Percentiles rank a stretch among this genome's conserved stretches.
phyloP scores from a whole-genome alignment of 768 basidiomycete species.

The Termitomyces sp. region DNA sequence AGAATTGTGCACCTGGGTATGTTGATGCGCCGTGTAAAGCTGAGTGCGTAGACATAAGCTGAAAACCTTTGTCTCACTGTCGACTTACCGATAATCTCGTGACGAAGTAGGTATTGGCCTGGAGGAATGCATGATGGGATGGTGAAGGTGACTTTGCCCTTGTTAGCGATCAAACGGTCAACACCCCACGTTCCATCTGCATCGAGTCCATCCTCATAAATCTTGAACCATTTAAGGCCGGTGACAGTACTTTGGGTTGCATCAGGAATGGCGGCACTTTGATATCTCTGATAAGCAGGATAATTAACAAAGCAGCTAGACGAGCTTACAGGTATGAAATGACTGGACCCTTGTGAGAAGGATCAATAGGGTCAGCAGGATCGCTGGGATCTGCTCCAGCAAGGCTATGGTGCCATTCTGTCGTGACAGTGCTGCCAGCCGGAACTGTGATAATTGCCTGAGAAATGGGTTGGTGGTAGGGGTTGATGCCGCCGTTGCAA shows the following conservation, averaged over 20 bases:
- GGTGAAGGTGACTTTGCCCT: constrained; percentile 43
- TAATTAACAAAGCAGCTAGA: background rate
- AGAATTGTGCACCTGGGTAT: constrained; percentile 56
- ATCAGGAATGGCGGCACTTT: constrained; percentile 38
- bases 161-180: constrained; percentile 38
- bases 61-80: too few species aligned
- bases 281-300: background rate
- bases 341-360: constrained; percentile 48
- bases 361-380: constrained; percentile 41
- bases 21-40: constrained; percentile 37
- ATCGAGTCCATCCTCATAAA: constrained; percentile 38
- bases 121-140: constrained; percentile 39
- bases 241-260: constrained; percentile 42
- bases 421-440: constrained; percentile 46
- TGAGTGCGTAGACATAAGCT: too few species aligned
- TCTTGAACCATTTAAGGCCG: constrained; percentile 51
- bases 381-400: constrained; percentile 34
- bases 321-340: constrained; percentile 41
- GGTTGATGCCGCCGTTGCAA: constrained; percentile 58
- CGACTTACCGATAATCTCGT: constrained; percentile 47
- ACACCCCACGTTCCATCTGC: constrained; percentile 36
- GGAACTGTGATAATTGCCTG: constrained; percentile 39
- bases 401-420: constrained; percentile 48
- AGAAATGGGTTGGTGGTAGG: constrained; percentile 43
- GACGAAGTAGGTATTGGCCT: constrained; percentile 44